A percentile compares a stretch with the other conserved stretches of the same genome.
Evolutionary conservation across 257 asterid genomes (phyloP).

Genomic region (Lantana camara): DNA sequence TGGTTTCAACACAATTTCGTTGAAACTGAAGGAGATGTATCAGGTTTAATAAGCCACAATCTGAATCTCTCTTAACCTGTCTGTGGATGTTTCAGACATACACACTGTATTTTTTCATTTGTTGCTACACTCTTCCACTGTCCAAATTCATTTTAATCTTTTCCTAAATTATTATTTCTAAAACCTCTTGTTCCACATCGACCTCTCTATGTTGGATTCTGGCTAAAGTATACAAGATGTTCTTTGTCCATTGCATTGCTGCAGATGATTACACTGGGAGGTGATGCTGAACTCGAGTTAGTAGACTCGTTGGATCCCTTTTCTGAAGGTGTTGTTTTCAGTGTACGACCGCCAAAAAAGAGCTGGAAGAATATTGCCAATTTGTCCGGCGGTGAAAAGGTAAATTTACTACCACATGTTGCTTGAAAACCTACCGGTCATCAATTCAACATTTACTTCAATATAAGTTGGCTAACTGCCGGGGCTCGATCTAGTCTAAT

Average conservation of each 20-base stretch:
- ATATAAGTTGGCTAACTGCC: too few species aligned
- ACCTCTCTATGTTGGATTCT: background rate
- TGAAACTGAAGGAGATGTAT: constrained; percentile 97
- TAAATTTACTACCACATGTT: constrained; percentile 22
- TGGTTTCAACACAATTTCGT: constrained; percentile 88
- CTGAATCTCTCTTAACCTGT: constrained; percentile 17
- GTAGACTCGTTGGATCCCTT: constrained; percentile 98
- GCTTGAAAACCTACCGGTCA: background rate
- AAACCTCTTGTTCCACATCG: background rate
- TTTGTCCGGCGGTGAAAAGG: constrained; percentile 99
- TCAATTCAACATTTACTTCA: background rate
- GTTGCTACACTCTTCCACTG: background rate
- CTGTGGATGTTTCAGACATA: background rate
- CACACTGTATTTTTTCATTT: background rate
- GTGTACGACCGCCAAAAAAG: constrained; percentile 98
- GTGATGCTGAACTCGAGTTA: constrained; percentile 95
- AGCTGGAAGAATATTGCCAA: constrained; percentile 99
- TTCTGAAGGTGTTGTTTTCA: constrained; percentile 97
- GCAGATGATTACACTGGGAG: constrained; percentile 98
- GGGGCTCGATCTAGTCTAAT: too few species aligned
- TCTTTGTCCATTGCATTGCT: constrained; percentile 1
- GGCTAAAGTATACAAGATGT: background rate
- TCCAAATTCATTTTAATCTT: too few species aligned
- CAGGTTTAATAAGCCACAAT: constrained; percentile 56
- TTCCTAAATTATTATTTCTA: background rate